Base-by-base conservation (phyloP, 192 early-diverging fungal species). In the Oehlia diaphana region DNA sequence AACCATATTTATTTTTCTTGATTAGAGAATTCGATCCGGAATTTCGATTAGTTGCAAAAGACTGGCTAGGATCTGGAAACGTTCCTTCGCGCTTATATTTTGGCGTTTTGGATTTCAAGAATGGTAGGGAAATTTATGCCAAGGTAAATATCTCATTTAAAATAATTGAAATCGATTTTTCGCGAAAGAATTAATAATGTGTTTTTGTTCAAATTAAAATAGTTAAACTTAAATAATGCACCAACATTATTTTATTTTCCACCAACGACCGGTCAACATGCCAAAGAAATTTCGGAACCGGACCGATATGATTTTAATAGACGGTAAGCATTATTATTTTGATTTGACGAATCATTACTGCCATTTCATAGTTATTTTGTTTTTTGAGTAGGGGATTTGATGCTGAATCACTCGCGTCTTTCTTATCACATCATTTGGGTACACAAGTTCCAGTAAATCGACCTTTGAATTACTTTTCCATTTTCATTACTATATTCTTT, bases 11-110 rank as follows among this genome's bases (percentile, higher is more conserved):
- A 35, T 31, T 8, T 61, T 31, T n/a, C 9, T 44, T 31, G 31
- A 31, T 31, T 47, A 94, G 94, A 74, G 89, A 91, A 63, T 93
- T 94, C 79, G 90, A 91, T 47, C 84, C 87, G 12, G 94, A 95
- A 81, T 89, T 87, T 79, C 75, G 81, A 39, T 79, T 94, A 14
- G 89, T 93, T 5, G 90, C 92, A 9, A 68, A 79, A 37, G 87
- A 87, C 62, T 91, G 85, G 84, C 84, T 81, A 73, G 81, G 81
- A 14, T 72, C 82, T n/a, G 81, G 70, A 26, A 82, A 79, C 26
- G 77, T 74, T 53, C 78, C 50, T 72, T 81, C 73, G 16, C 86
- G 85, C 63, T 47, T 92, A 3, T 92, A 89, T 74, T 92, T 95
- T 87, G 92, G 87, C 16, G 63, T 83, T 63, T 76, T 93, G 67